Conservation (phyloP, 441 rosid species). For the Croton setiger region DNA sequence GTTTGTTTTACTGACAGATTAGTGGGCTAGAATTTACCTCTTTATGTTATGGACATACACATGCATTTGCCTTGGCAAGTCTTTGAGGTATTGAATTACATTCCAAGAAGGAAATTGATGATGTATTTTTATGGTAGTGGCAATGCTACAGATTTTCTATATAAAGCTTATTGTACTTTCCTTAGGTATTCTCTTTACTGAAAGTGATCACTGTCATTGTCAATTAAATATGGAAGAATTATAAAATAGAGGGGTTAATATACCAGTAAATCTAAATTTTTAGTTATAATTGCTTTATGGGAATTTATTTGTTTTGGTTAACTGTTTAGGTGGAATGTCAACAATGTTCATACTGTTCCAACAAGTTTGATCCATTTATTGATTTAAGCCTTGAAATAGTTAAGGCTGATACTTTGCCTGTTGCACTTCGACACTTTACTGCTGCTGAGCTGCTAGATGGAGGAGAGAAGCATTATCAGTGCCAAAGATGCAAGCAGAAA, state of each 20-base stretch:
- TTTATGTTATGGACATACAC: neutral
- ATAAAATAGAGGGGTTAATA: neutral
- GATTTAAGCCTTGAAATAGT: slow-evolving; percentile 89
- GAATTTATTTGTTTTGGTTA: neutral
- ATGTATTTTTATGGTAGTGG: neutral
- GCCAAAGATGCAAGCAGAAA: slow-evolving; percentile 84
- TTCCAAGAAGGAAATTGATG: neutral
- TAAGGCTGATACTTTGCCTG: slow-evolving; percentile 71
- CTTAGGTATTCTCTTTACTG: neutral
- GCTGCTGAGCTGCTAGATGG: slow-evolving; percentile 79
- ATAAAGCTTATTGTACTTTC: neutral
- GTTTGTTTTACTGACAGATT: slow-evolving; percentile 5
- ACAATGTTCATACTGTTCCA: slow-evolving; percentile 76
- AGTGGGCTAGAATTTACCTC: neutral
- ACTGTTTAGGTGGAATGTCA: slow-evolving; percentile 73
- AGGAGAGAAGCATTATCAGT: slow-evolving; percentile 86
- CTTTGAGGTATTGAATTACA: neutral
- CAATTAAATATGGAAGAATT: neutral
- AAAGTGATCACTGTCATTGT: neutral
- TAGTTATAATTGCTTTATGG: neutral
- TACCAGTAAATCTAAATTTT: slow-evolving; percentile 9
- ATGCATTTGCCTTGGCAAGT: neutral
- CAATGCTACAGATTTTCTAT: neutral
- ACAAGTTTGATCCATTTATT: slow-evolving; percentile 86
- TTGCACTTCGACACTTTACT: slow-evolving; percentile 73